Evolutionary conservation across 495 filamentous ascomycete species (phyloP).

Genomic region (Xylaria castorea): DNA sequence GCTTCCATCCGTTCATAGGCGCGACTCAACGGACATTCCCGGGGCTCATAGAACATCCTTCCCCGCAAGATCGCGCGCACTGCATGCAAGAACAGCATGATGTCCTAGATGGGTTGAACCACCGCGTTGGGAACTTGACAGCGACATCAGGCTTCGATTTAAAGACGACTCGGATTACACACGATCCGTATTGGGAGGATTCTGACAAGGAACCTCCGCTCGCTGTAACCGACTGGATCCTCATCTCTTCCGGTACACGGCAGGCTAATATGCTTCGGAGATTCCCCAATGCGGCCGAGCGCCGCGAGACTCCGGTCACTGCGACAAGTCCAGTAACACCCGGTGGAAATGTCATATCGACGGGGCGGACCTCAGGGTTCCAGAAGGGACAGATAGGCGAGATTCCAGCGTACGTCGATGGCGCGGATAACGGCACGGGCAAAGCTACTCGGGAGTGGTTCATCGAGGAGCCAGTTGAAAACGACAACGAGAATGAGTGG

Average conservation of each 20-base stretch:
- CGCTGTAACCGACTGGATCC: conserved; percentile 42
- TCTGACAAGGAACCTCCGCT: conserved; percentile 38
- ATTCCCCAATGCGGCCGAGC: conserved; percentile 35
- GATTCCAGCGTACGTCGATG: conserved; percentile 40
- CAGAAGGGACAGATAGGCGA: conserved; percentile 41
- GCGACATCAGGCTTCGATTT: conserved; percentile 41
- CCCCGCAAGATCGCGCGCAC: conserved; percentile 34
- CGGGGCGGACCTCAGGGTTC: conserved; percentile 40
- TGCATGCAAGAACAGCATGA: conserved; percentile 36
- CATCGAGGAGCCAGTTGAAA: conserved; percentile 39
- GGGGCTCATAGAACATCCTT: conserved; percentile 39
- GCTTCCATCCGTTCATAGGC: conserved; percentile 41
- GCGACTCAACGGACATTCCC: conserved; percentile 28
- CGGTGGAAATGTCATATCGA: conserved; percentile 34
- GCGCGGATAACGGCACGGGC: conserved; percentile 37
- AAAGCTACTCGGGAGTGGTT: conserved; percentile 45
- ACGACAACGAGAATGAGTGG: conserved; percentile 43
- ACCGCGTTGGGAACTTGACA: conserved; percentile 34
- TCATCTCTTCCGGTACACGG: conserved; percentile 35
- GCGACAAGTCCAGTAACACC: conserved; percentile 31
- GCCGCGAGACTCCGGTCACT: conserved; percentile 31
- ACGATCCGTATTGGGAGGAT: conserved; percentile 45
- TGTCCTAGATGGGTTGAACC: conserved; percentile 23
- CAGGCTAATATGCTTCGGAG: conserved; percentile 41
- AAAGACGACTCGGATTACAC: conserved; percentile 41